Evolutionary conservation across 805 yeast genomes (phyloP), one percentile per base, ranked within the genome.

Genomic region (Hanseniaspora singularis): DNA sequence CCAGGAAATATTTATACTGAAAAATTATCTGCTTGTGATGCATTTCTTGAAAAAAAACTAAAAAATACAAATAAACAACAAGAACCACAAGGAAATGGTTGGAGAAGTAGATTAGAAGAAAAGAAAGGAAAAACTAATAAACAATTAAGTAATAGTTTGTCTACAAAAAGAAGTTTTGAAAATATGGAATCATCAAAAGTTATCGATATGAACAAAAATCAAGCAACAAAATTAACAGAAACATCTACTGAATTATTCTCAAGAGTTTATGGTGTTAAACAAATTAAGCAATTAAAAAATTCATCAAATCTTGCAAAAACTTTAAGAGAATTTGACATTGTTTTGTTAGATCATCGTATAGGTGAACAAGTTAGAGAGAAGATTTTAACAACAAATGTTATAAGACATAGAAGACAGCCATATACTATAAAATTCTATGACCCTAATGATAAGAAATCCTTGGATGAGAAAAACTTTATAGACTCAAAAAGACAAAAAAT

Each of bases 211-310:
- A 45, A 45, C 28, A 45, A 32, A 38, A 38, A 38, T 31, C 10
- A 28, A 2, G 19, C 38, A 27, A 45, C 42, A 15, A 45, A 32
- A 27, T 10, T 38, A 16, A 45, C 68, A 15, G 65, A 76, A 1
- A 68, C 72, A 1, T 78, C 87, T 0, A 75, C 77, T 45, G 82
- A 79, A 49, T 52, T 67, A 32, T 81, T 83, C 59, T 71, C 72
- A 37, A 76, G 76, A 24, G 74, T 84, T 20, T 64, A 76, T 16
- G 71, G 85, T 12, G 65, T 79, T 40, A 75, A 73, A 51, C 77
- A 72, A 52, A 59, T 80, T 48, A 44, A 30, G 16, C 48, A 44
- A 32, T 11, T 44, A 30, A 44, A 44, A 27, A 32, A 31, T 16
- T 30, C 30, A 11, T 37, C 40, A 8, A 39, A 44, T 10, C 12